These are phyloP conservation scores for Stachybotrys chartarum DNA, from an alignment of 2,329 filamentous ascomycete genomes.

Conservation along the genomic window DNA sequence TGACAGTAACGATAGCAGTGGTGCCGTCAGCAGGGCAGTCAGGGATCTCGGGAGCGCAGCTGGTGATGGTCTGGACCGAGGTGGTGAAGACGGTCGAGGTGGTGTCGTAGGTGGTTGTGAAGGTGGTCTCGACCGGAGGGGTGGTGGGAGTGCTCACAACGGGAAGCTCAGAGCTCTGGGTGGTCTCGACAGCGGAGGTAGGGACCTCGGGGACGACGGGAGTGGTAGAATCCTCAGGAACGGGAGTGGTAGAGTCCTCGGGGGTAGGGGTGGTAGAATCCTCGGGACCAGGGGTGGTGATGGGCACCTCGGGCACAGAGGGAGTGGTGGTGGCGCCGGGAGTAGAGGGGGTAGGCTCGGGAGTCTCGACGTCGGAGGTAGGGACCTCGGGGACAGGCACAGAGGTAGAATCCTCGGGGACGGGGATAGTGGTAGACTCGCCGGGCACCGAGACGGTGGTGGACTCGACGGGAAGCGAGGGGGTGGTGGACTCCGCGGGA, in stretches of 20 bases:
- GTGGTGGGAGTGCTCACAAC: conserved; percentile 5
- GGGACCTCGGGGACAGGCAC: conserved; percentile 4
- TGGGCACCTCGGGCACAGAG: conserved; percentile 1
- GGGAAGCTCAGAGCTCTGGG: conserved; percentile 2
- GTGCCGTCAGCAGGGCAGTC: conserved; percentile 44
- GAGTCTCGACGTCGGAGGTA: conserved; percentile 8
- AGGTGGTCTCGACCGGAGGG: conserved; percentile 9
- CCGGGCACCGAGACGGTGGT: conserved; percentile 13
- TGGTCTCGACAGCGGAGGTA: conserved; percentile 8
- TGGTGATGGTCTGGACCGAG: conserved; percentile 40
- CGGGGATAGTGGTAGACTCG: neutral
- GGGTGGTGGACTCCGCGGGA: conserved; percentile 4
- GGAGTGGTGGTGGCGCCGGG: neutral
- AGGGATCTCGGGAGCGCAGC: conserved; percentile 35
- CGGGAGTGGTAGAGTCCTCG: conserved; percentile 10
- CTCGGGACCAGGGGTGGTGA: conserved; percentile 5
- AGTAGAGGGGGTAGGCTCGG: conserved; percentile 3
- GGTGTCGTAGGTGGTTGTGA: conserved; percentile 31
- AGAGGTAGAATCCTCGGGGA: conserved; percentile 6
- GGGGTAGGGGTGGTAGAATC: conserved; percentile 7
- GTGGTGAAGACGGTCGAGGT: conserved; percentile 46
- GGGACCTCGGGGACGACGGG: neutral
- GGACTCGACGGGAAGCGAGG: conserved; percentile 4
- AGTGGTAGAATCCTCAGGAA: conserved; percentile 5
- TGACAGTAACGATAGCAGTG: conserved; percentile 43